A percentile compares a stretch with the other conserved stretches of the same genome.
Conservation (phyloP, 306 rosid species). For the Vicia sativa region DNA sequence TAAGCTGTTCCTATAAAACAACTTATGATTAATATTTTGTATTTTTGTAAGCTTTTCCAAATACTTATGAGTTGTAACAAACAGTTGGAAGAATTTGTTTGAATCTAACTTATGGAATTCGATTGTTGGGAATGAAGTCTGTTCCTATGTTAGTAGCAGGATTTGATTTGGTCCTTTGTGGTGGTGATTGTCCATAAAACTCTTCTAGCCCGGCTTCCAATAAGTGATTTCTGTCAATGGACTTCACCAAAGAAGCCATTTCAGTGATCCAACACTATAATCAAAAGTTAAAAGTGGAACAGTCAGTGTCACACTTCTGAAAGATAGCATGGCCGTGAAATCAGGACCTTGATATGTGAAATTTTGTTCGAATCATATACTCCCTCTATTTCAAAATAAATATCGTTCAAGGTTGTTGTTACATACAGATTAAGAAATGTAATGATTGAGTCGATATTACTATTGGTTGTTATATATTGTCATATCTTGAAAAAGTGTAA, state of each 20-base stretch:
- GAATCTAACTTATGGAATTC: too few relatives aligned
- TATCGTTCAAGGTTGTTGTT: too few relatives aligned
- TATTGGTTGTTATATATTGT: too few relatives aligned
- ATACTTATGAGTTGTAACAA: too few relatives aligned
- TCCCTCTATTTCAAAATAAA: too few relatives aligned
- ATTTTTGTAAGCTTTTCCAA: background rate
- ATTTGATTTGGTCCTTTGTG: conserved; percentile 67
- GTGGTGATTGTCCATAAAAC: conserved; percentile 79
- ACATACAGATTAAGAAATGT: too few relatives aligned
- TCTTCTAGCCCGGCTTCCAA: conserved; percentile 89
- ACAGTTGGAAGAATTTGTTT: too few relatives aligned
- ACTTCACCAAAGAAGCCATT: conserved; percentile 86
- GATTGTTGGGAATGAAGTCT: conserved; percentile 77
- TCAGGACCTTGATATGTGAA: conserved; percentile 36
- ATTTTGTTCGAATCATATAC: conserved; percentile 24
- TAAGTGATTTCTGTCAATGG: conserved; percentile 83
- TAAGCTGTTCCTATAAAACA: too few relatives aligned
- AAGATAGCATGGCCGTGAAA: conserved; percentile 6
- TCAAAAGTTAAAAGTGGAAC: background rate
- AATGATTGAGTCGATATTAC: too few relatives aligned
- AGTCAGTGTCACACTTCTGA: conserved; percentile 13
- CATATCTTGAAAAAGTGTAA: too few relatives aligned
- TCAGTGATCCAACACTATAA: conserved; percentile 85
- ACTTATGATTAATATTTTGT: too few relatives aligned
- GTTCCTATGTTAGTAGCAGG: conserved; percentile 72